Base-by-base conservation (phyloP, 75 land plant genomes). In the Cryptomeria japonica region DNA sequence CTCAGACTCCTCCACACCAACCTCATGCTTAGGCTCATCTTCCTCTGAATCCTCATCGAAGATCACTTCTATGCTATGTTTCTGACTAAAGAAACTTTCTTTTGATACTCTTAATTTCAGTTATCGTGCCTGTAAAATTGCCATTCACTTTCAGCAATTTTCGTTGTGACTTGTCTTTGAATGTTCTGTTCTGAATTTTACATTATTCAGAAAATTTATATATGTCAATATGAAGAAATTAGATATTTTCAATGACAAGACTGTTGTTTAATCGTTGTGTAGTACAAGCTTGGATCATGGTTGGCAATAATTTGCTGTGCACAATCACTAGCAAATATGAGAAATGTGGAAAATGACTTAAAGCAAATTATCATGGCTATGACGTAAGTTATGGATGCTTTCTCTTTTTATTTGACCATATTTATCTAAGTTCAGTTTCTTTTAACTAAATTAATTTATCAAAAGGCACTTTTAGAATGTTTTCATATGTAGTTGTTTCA, bases 301-400 rank as follows among this genome's bases (percentile, higher is more conserved):
- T 87, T 97, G 4, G 96, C 99, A 34, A 88, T 97, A 61, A 95
- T 97, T 68, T 97, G 91, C 84, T 94, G 95, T 68, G 99, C 98
- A 14, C 96, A 96, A 80, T 90, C 98, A 15, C 92, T 97, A 15
- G 94, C 95, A n/a, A 94, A 96, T 87, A 95, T 97, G 99, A 93
- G 88, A 92, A 96, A 96, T 83, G 19, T 92, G 41, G 99, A 97
- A 82, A 94, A 88, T 84, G 99, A 97, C 86, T 88, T 97, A 42
- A 97, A 96, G 86, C 99, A 97, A 90, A 92, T 97, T 47, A 89
- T 97, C 38, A 97, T 97, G 99, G 99, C 98, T 39, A 86, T 97
- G 84, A 96, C 97, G 99, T 97, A 88, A 95, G 93, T 94, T 37
- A 25, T 44, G 86, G 68, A 87, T 89, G 28, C 18, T 37, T 31